These are phyloP conservation scores for Boletus pseudo-olivaceus DNA, from an alignment of 768 basidiomycete genomes.

Conservation along the genomic window DNA sequence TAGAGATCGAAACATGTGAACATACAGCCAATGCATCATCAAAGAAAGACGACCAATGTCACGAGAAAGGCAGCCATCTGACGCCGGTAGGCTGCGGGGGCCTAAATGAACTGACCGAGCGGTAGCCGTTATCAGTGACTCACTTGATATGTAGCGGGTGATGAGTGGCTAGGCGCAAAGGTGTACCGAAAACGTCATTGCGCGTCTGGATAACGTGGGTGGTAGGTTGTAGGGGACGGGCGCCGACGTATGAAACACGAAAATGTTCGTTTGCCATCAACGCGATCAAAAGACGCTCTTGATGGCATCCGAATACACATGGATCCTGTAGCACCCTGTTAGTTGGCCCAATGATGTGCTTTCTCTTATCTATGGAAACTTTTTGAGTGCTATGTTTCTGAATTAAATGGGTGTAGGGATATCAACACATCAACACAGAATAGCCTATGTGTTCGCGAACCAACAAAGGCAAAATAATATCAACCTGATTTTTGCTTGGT, in stretches of 20 bases:
- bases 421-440: slow-evolving; percentile 4
- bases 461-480: not conserved
- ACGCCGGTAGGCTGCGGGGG: not conserved
- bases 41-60: not conserved
- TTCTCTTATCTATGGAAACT: slow-evolving; percentile 1
- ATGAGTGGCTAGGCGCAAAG: not conserved
- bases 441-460: not conserved
- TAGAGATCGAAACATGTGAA: not conserved
- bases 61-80: not conserved
- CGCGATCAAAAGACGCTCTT: not conserved
- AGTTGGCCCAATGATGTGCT: not conserved
- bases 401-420: not conserved
- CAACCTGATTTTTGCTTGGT: slow-evolving; percentile 22
- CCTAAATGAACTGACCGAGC: not conserved
- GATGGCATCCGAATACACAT: not conserved
- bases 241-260: not conserved
- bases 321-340: not conserved
- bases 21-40: not conserved
- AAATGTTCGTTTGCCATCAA: not conserved
- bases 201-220: not conserved
- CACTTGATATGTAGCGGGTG: not conserved
- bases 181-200: not conserved
- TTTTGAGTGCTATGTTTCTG: not conserved
- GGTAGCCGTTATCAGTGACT: not conserved
- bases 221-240: not conserved